Base-by-base conservation (phyloP, 1,284 basidiomycete species). In the Violaceomyces palustris region DNA sequence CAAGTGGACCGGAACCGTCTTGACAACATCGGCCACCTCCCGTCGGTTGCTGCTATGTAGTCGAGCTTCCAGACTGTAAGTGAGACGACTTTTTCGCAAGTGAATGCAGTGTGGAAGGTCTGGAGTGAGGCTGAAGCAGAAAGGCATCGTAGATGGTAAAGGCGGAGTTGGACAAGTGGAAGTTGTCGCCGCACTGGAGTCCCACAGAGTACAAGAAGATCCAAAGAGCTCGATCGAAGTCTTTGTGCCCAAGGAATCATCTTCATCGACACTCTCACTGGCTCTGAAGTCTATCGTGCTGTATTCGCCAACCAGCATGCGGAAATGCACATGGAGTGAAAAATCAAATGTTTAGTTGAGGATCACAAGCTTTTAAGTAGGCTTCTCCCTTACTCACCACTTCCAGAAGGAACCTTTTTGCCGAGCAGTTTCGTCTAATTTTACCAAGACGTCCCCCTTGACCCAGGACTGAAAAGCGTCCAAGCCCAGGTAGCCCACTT, bases 71-170 rank as follows among this genome's bases (percentile, higher is more conserved):
- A 73, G 40, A 19, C 29, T 34, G 35, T 73, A 73, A 4, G 51
- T 41, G 12, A 73, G 45, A 8, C 50, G 54, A 51, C 65, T 61
- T 17, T 47, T 21, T 15, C 50, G 50, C 2, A 64, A 47, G 39
- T 73, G 70, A 12, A 71, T 49, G 44, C 70, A 73, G 37, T 73
- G 70, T 14, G 69, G 70, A 21, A 72, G 47, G 21, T 73, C 67
- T 11, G 48, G 23, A 1, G 69, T 67, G 24, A 73, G 53, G 3
- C 45, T 45, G n/a, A 72, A 67, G 3, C 52, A 57, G 41, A 73
- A 73, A 3, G 67, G 55, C 50, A 73, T 48, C 14, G 50, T 50
- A 2, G 59, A 56, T 1, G 70, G 69, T 15, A 60, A 30, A 2
- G 49, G 35, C 1, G 51, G 37, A 2, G 43, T 22, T 18, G 42